Evolutionary conservation across 306 rosid species (phyloP).

Genomic region (Corylus avellana): DNA sequence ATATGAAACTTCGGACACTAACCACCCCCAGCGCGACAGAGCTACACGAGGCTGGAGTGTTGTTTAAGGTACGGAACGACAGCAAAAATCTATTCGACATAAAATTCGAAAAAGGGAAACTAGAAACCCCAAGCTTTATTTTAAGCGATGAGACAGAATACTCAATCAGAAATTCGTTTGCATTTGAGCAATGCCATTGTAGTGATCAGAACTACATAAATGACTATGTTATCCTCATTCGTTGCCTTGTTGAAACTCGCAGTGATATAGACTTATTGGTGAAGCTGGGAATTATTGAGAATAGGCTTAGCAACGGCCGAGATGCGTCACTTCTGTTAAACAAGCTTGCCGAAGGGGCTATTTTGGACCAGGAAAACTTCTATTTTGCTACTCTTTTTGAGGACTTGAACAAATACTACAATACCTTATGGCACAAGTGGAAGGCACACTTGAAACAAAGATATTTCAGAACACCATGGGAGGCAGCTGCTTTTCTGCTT

Average conservation of each 20-base stretch:
- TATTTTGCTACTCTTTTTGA: constrained; percentile 18
- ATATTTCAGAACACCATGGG: too few species aligned
- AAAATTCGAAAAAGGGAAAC: constrained; percentile 14
- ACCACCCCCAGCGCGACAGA: constrained; percentile 22
- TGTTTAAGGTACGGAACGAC: background rate
- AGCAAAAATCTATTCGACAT: constrained; percentile 22
- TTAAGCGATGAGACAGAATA: background rate
- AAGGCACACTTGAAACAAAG: constrained; percentile 1
- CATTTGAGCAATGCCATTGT: constrained; percentile 38
- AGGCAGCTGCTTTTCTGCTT: too few species aligned
- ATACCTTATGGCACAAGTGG: constrained; percentile 2
- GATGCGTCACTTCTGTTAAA: constrained; percentile 16
- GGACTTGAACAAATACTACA: constrained; percentile 5
- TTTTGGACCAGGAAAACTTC: background rate
- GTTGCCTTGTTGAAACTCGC: constrained; percentile 18
- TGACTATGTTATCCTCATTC: constrained; percentile 27
- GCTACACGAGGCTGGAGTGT: constrained; percentile 33
- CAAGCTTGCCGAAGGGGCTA: constrained; percentile 4
- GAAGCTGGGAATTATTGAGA: constrained; percentile 27
- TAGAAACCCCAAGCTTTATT: constrained; percentile 36
- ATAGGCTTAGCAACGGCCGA: background rate
- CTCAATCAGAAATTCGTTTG: constrained; percentile 24
- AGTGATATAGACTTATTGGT: constrained; percentile 34
- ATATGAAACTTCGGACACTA: background rate
- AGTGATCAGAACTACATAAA: background rate